phyloP scores from a whole-genome alignment of 1,284 basidiomycete genomes.

The Serendipita sp. region DNA sequence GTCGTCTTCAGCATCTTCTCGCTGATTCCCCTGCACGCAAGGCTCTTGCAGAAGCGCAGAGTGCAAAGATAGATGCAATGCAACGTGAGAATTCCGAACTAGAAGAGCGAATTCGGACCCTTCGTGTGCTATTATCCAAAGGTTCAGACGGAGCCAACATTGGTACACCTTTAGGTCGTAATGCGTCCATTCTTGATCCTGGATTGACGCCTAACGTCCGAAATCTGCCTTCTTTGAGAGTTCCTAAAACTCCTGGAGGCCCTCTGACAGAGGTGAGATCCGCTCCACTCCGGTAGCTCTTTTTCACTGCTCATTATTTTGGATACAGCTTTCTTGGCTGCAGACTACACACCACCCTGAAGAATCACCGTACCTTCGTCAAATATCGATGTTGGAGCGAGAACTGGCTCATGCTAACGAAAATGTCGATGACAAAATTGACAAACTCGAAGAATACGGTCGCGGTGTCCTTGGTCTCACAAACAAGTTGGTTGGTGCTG shows the following conservation, averaged over 20 bases:
- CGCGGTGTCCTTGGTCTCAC: slow-evolving; percentile 53
- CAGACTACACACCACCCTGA: slow-evolving; percentile 39
- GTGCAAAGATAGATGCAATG: slow-evolving; percentile 54
- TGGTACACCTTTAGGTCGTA: slow-evolving; percentile 25
- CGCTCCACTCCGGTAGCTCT: background rate
- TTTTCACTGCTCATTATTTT: background rate
- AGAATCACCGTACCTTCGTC: slow-evolving; percentile 39
- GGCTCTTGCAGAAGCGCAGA: slow-evolving; percentile 58
- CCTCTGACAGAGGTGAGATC: slow-evolving; percentile 57
- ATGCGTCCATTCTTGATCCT: slow-evolving; percentile 27
- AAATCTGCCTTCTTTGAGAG: slow-evolving; percentile 18
- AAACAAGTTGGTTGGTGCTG: slow-evolving; percentile 21
- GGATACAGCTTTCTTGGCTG: slow-evolving; percentile 50
- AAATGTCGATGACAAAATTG: slow-evolving; percentile 71
- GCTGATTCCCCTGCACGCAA: slow-evolving; percentile 60
- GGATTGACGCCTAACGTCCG: background rate
- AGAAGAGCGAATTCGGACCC: slow-evolving; percentile 45
- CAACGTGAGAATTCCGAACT: slow-evolving; percentile 65
- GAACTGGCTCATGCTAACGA: slow-evolving; percentile 66
- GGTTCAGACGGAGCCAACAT: slow-evolving; percentile 14
- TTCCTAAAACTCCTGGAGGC: slow-evolving; percentile 61
- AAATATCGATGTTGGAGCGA: slow-evolving; percentile 46
- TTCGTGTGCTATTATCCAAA: slow-evolving; percentile 18
- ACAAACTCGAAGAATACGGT: slow-evolving; percentile 65
- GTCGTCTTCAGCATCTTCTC: slow-evolving; percentile 51